Percentiles rank a stretch among this genome's conserved stretches.
Conservation (phyloP, 345 rosid species). For the Salix brachista region DNA sequence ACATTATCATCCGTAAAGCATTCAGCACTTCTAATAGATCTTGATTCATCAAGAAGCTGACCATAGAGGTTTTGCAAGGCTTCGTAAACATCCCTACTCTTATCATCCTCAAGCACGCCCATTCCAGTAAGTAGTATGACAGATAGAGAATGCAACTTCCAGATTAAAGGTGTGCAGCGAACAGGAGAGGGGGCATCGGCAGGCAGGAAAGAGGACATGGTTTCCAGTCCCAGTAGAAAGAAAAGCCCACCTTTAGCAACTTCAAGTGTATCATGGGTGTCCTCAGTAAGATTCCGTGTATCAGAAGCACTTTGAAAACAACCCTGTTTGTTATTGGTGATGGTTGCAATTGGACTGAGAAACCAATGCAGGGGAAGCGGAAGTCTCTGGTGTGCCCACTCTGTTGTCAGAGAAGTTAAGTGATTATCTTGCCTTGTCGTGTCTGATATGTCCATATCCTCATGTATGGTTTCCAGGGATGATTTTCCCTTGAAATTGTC, state of each 20-base stretch:
- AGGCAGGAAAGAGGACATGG: conserved; percentile 41
- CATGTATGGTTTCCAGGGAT: conserved; percentile 70
- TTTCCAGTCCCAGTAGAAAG: conserved; percentile 76
- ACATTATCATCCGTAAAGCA: not conserved
- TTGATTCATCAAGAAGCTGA: conserved; percentile 50
- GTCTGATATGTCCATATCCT: conserved; percentile 51
- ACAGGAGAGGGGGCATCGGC: conserved; percentile 42
- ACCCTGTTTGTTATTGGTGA: conserved; percentile 31
- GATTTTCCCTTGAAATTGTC: conserved; percentile 24
- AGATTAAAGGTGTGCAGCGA: conserved; percentile 52
- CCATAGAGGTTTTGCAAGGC: conserved; percentile 74
- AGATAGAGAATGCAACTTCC: conserved; percentile 89
- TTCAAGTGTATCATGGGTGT: conserved; percentile 39
- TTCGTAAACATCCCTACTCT: conserved; percentile 52
- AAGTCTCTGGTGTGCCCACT: conserved; percentile 85
- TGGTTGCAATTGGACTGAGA: conserved; percentile 72
- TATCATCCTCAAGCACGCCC: conserved; percentile 70
- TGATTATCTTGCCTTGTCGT: conserved; percentile 27
- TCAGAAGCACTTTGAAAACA: conserved; percentile 25
- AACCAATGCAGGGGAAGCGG: conserved; percentile 89
- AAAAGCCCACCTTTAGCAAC: conserved; percentile 71
- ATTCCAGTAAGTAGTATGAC: conserved; percentile 60
- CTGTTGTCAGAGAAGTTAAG: conserved; percentile 34
- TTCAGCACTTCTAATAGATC: conserved; percentile 17
- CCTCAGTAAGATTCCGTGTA: conserved; percentile 18